Conservation (phyloP, 306 rosid genomes). For the Fagus sylvatica region DNA sequence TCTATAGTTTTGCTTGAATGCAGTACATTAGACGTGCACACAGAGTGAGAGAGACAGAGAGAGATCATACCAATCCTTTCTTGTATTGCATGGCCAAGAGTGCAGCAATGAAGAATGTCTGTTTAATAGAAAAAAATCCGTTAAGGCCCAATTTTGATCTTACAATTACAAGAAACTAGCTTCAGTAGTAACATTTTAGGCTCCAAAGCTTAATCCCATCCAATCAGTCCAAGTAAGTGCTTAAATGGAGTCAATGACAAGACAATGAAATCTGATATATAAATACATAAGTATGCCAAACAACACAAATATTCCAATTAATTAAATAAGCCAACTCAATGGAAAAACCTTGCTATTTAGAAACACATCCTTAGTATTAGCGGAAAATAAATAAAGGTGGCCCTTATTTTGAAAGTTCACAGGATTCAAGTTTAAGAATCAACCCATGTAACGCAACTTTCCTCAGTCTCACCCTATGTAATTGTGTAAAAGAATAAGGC, state of each 20-base stretch:
- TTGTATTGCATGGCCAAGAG: slow-evolving; percentile 96
- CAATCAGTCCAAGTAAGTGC: background rate
- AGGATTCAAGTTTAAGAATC: too few species aligned
- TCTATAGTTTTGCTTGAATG: background rate
- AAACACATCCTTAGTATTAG: too few species aligned
- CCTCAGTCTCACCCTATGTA: too few species aligned
- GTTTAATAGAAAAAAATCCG: slow-evolving; percentile 28
- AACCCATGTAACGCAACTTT: too few species aligned
- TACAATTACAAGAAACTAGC: slow-evolving; percentile 3
- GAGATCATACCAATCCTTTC: slow-evolving; percentile 73
- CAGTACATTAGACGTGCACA: background rate
- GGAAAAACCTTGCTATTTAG: background rate
- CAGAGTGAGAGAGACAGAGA: slow-evolving; percentile 3
- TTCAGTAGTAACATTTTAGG: too few species aligned
- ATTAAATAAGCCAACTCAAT: background rate
- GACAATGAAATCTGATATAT: background rate
- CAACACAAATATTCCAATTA: background rate
- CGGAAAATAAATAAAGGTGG: too few species aligned
- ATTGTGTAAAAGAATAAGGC: too few species aligned
- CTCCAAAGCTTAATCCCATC: background rate
- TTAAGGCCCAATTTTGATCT: slow-evolving; percentile 26
- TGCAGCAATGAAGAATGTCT: slow-evolving; percentile 99
- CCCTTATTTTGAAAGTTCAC: too few species aligned
- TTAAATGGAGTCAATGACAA: background rate
- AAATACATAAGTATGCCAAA: background rate